Evolutionary conservation across 805 yeast genomes (phyloP).

Genomic region (Candida piceae): DNA sequence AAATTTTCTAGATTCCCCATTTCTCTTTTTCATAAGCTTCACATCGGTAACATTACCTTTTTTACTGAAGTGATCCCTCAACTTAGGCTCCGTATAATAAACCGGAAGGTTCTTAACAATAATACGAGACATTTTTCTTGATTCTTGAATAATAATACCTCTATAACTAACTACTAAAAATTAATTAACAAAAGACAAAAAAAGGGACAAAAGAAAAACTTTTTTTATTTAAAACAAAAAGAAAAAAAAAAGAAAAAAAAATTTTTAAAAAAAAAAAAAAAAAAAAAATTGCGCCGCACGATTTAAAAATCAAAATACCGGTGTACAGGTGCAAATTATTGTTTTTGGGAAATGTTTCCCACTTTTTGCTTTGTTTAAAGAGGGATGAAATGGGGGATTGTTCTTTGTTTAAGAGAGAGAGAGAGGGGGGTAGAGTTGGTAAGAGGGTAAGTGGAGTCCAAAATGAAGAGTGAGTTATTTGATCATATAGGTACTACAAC

Average conservation of each 20-base stretch:
- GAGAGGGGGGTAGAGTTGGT: too few species aligned
- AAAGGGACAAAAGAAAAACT: conserved; percentile 1
- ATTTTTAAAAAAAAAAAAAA: neutral
- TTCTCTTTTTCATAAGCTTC: conserved; percentile 70
- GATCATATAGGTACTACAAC: conserved; percentile 19
- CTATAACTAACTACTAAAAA: too few species aligned
- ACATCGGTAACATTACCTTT: conserved; percentile 77
- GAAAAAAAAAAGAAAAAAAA: conserved; percentile 1
- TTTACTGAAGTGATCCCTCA: conserved; percentile 56
- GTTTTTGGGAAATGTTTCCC: neutral
- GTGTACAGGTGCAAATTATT: conserved; percentile 1
- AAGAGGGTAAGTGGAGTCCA: too few species aligned
- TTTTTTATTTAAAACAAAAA: neutral
- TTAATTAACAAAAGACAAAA: neutral
- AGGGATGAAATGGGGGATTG: neutral
- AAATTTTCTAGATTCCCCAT: conserved; percentile 87
- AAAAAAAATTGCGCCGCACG: conserved; percentile 1
- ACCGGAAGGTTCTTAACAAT: conserved; percentile 87
- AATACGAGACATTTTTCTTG: conserved; percentile 75
- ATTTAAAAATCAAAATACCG: neutral
- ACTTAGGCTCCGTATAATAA: conserved; percentile 68
- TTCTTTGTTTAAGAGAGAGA: too few species aligned
- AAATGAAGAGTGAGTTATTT: conserved; percentile 19
- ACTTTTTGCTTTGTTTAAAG: neutral
- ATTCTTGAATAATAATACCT: too few species aligned